Conservation (phyloP, 495 filamentous ascomycete species). For the Cetradonia linearis region DNA sequence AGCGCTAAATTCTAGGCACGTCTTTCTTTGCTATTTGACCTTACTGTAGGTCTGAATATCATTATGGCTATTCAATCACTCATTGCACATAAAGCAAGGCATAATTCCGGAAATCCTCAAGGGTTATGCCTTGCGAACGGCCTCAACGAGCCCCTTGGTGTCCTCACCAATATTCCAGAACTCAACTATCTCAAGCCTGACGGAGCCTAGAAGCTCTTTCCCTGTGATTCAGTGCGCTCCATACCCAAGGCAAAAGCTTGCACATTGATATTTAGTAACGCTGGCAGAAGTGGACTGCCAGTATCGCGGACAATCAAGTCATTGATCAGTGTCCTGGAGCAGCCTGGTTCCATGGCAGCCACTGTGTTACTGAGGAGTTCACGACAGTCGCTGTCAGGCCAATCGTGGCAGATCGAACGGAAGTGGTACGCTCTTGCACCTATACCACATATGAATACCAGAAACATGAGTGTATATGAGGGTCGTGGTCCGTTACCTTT, state of each 20-base stretch:
- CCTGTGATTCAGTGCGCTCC: constrained; percentile 24
- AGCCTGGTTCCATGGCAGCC: constrained; percentile 1
- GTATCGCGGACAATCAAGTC: constrained; percentile 26
- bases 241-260: constrained; percentile 23
- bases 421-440: constrained; percentile 35
- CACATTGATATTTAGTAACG: constrained; percentile 26
- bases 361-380: neutral
- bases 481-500: constrained; percentile 27
- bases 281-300: constrained; percentile 18
- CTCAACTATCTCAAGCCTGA: constrained; percentile 26
- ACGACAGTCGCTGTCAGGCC: constrained; percentile 34
- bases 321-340: constrained; percentile 22
- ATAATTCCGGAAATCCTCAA: no score
- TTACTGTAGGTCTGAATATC: no score
- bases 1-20: no score
- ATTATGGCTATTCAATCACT: no score
- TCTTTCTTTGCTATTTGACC: no score
- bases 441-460: neutral
- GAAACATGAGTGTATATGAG: neutral
- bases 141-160: constrained; percentile 29
- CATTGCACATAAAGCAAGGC: no score
- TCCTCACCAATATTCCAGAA: constrained; percentile 25
- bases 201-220: constrained; percentile 18
- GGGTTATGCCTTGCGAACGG: constrained; percentile 5
- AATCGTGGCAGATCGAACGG: constrained; percentile 39